Conservation (phyloP, 331 rosid genomes). For the Arachis monticola region DNA sequence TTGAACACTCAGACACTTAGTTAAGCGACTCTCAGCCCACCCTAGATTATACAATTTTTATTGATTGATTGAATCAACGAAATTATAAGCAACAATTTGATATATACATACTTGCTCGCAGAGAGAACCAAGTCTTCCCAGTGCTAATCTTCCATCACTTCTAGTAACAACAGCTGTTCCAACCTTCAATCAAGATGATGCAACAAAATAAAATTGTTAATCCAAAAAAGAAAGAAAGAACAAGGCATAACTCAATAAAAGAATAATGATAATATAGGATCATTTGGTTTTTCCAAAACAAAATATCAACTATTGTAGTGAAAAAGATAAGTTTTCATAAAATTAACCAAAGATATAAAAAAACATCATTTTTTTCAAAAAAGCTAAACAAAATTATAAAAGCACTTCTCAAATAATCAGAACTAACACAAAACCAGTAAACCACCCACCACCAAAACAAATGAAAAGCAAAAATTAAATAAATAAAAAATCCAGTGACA, state of each 20-base stretch:
- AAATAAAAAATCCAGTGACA: too few species aligned
- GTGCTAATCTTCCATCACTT: slow-evolving; percentile 85
- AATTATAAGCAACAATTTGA: neutral
- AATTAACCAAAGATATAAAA: neutral
- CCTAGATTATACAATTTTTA: neutral
- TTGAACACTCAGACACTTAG: too few species aligned
- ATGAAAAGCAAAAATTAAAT: too few species aligned
- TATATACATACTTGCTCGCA: slow-evolving; percentile 78
- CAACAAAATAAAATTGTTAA: neutral
- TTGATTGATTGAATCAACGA: neutral
- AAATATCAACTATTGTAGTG: neutral
- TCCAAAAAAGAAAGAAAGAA: neutral
- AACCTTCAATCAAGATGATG: slow-evolving; percentile 53
- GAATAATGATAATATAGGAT: neutral
- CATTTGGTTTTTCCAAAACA: neutral
- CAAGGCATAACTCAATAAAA: neutral
- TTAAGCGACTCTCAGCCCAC: too few species aligned
- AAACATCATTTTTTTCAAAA: neutral
- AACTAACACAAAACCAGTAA: too few species aligned
- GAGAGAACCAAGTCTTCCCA: slow-evolving; percentile 90
- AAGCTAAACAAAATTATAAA: neutral
- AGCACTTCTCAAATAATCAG: neutral
- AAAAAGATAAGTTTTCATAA: too few species aligned
- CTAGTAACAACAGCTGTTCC: slow-evolving; percentile 98
- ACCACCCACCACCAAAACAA: too few species aligned